These are phyloP conservation scores for Penicillium aurantiogriseum DNA, from an alignment of 2,329 filamentous ascomycete genomes.

Conservation along the genomic window DNA sequence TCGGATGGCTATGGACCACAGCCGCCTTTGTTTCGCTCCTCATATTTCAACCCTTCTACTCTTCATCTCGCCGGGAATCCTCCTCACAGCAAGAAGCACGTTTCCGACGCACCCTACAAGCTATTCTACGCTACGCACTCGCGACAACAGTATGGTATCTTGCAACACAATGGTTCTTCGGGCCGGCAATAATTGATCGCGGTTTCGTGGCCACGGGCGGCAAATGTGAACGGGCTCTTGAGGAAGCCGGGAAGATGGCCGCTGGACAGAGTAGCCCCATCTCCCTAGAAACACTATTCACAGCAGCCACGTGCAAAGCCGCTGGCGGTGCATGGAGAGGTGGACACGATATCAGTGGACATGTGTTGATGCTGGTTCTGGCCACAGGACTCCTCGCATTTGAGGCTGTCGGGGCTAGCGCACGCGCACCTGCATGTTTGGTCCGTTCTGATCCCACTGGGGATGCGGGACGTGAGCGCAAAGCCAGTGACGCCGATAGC, in stretches of 20 bases:
- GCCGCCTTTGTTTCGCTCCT: constrained; percentile 69
- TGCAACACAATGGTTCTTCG: constrained; percentile 96
- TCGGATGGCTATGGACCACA: constrained; percentile 90
- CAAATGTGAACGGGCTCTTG: constrained; percentile 64
- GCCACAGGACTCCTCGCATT: constrained; percentile 78
- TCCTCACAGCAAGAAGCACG: constrained; percentile 23
- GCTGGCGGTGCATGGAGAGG: constrained; percentile 82
- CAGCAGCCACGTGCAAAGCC: constrained; percentile 76
- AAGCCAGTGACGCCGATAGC: constrained; percentile 21
- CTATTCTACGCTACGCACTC: constrained; percentile 64
- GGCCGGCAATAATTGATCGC: constrained; percentile 83
- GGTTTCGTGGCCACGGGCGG: constrained; percentile 87
- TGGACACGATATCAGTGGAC: constrained; percentile 94
- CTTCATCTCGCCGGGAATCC: constrained; percentile 43
- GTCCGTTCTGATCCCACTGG: constrained; percentile 17
- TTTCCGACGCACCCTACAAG: constrained; percentile 55
- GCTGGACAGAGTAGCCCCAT: constrained; percentile 14
- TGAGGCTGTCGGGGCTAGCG: constrained; percentile 64
- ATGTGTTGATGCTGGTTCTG: constrained; percentile 88
- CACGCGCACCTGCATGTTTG: constrained; percentile 50
- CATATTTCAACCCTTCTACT: constrained; percentile 61
- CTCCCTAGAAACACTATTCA: constrained; percentile 57
- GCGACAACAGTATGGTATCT: constrained; percentile 79
- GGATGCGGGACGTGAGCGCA: constrained; percentile 42
- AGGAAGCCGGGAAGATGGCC: constrained; percentile 41